These are phyloP conservation scores for Tubosaeta brunneosetosa DNA, from an alignment of 768 basidiomycete genomes.

Conservation along the genomic window DNA sequence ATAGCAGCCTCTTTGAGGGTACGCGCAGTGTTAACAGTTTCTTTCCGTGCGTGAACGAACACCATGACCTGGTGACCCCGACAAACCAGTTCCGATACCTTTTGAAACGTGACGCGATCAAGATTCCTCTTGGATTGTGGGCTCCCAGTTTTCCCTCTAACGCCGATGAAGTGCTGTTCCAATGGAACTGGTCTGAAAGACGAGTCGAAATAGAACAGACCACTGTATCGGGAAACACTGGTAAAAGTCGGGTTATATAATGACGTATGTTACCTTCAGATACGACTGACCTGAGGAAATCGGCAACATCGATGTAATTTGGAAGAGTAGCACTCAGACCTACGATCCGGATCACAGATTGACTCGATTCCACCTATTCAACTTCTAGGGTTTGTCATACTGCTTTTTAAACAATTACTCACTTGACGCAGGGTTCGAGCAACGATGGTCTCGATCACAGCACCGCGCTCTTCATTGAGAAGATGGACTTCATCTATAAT, in stretches of 20 bases:
- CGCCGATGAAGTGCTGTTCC: slow-evolving; percentile 94
- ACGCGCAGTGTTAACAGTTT: slow-evolving; percentile 90
- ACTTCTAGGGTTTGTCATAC: neutral
- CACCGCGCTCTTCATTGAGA: slow-evolving; percentile 95
- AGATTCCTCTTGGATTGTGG: slow-evolving; percentile 73
- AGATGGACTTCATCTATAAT: slow-evolving; percentile 98
- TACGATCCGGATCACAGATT: slow-evolving; percentile 93
- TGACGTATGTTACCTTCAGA: neutral
- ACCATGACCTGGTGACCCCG: slow-evolving; percentile 99
- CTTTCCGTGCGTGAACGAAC: slow-evolving; percentile 97
- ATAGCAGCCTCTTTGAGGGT: slow-evolving; percentile 73
- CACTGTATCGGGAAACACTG: slow-evolving; percentile 81
- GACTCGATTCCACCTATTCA: slow-evolving; percentile 85
- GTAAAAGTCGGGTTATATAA: slow-evolving; percentile 4
- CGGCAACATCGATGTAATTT: slow-evolving; percentile 94
- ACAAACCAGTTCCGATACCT: slow-evolving; percentile 82
- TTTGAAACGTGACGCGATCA: slow-evolving; percentile 84
- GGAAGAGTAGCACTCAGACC: slow-evolving; percentile 95
- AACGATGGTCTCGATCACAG: slow-evolving; percentile 97
- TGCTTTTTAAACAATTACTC: slow-evolving; percentile 1
- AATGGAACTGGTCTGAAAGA: slow-evolving; percentile 95
- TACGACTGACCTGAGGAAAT: slow-evolving; percentile 73
- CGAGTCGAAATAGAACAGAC: slow-evolving; percentile 96
- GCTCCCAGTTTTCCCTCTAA: slow-evolving; percentile 83
- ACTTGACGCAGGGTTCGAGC: slow-evolving; percentile 91